Percentiles rank a stretch among this genome's conserved stretches.
These are phyloP conservation scores for Neopestalotiopsis clavispora DNA, from an alignment of 2,329 filamentous ascomycete genomes.

Conservation along the genomic window DNA sequence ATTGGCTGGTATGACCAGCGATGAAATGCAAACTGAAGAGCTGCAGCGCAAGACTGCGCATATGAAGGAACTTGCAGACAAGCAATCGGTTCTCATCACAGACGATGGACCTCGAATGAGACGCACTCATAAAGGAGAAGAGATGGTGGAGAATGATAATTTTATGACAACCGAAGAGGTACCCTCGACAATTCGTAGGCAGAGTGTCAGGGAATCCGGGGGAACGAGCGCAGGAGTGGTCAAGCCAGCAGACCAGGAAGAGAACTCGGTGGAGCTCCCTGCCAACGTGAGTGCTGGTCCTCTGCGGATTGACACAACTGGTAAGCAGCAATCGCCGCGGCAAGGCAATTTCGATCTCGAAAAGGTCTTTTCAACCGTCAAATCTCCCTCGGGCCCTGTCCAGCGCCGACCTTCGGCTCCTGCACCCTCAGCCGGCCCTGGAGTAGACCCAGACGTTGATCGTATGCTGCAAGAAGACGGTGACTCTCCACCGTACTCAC, in stretches of 20 bases:
- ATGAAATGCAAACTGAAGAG: constrained; percentile 92
- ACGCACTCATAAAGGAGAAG: constrained; percentile 93
- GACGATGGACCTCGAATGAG: constrained; percentile 79
- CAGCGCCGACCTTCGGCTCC: constrained; percentile 55
- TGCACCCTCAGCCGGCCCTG: constrained; percentile 57
- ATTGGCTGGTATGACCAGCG: constrained; percentile 84
- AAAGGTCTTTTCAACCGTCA: constrained; percentile 82
- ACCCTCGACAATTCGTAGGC: constrained; percentile 41
- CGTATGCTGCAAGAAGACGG: constrained; percentile 83
- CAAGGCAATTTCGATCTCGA: constrained; percentile 78
- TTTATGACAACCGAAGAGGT: constrained; percentile 42
- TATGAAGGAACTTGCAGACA: constrained; percentile 78
- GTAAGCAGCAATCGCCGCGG: constrained; percentile 52
- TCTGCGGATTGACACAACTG: constrained; percentile 50
- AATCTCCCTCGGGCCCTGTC: constrained; percentile 67
- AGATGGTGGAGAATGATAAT: constrained; percentile 81
- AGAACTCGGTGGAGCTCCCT: constrained; percentile 32
- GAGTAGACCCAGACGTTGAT: constrained; percentile 87
- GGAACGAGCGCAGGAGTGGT: constrained; percentile 19
- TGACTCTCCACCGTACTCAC: constrained; percentile 82
- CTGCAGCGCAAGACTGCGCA: constrained; percentile 77
- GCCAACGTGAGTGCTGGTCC: constrained; percentile 36
- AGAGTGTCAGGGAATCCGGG: constrained; percentile 36
- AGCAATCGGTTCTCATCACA: constrained; percentile 83
- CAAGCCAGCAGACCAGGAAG: constrained; percentile 23